Conservation (phyloP, 139 green algal genomes). For the Chlamydomonas asymmetrica region DNA sequence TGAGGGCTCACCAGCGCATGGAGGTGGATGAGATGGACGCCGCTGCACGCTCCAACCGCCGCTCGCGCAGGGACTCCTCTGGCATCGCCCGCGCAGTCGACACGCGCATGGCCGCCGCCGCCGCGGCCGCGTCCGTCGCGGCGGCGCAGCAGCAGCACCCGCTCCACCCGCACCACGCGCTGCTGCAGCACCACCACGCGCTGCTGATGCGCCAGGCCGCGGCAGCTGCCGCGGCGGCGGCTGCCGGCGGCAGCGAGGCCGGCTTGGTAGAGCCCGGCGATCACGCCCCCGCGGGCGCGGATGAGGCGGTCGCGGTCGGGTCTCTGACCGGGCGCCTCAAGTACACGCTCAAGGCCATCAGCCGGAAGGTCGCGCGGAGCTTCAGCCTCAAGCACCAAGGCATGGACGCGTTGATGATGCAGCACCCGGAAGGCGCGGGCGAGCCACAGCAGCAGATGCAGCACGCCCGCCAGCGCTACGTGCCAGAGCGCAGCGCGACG, state of each 20-base stretch:
- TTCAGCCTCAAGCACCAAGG: slow-evolving; percentile 27
- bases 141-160: slow-evolving; percentile 12
- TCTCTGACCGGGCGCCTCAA: slow-evolving; percentile 29
- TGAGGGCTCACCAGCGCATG: too few species aligned
- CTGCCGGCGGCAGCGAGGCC: too few species aligned
- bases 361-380: slow-evolving; percentile 40
- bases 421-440: too few species aligned
- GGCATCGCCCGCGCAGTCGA: too few species aligned
- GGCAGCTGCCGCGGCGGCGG: too few species aligned
- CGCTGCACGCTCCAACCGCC: too few species aligned
- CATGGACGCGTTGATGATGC: neutral
- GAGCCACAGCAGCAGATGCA: too few species aligned
- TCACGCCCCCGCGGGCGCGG: neutral
- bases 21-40: too few species aligned
- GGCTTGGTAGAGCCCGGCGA: neutral
- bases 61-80: too few species aligned
- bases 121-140: neutral
- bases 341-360: slow-evolving; percentile 37
- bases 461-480: too few species aligned
- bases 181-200: neutral
- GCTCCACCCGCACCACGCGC: neutral
- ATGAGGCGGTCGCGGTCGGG: slow-evolving; percentile 33
- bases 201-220: neutral
- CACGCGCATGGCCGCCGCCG: neutral
- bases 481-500: too few species aligned